Percentiles rank a stretch among this genome's conserved stretches.
Evolutionary conservation across 305 asterid genomes (phyloP).

Genomic region (Fraxinus baroniana): DNA sequence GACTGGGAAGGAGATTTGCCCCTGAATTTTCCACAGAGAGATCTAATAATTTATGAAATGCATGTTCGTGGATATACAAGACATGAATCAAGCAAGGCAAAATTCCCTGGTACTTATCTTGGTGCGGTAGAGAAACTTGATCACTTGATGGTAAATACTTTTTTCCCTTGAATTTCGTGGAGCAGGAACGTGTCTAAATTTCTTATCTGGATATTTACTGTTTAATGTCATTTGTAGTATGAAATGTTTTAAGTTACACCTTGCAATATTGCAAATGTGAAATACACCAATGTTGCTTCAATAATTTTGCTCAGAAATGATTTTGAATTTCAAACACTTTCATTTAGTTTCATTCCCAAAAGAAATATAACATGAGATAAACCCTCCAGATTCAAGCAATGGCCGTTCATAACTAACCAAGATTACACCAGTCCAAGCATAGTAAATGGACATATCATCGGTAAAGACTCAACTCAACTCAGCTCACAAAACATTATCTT

Average conservation of each 20-base stretch:
- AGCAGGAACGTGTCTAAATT: slow-evolving; percentile 1
- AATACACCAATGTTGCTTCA: neutral
- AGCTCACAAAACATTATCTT: neutral
- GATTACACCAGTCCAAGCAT: neutral
- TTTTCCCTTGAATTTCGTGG: slow-evolving; percentile 19
- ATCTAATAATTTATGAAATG: slow-evolving; percentile 83
- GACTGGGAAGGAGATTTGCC: slow-evolving; percentile 99
- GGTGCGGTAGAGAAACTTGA: slow-evolving; percentile 94
- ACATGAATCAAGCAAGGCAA: slow-evolving; percentile 76
- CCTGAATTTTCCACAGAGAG: slow-evolving; percentile 64
- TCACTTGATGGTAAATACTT: slow-evolving; percentile 65
- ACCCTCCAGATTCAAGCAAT: neutral
- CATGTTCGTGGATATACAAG: slow-evolving; percentile 95
- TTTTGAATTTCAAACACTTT: neutral
- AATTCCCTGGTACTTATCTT: slow-evolving; percentile 80
- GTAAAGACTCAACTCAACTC: neutral
- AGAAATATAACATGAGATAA: neutral
- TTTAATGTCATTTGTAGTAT: neutral
- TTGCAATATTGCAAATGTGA: neutral
- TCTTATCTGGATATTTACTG: slow-evolving; percentile 4
- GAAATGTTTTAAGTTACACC: neutral
- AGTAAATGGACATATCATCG: neutral
- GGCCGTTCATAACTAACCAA: neutral
- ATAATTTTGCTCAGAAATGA: neutral
- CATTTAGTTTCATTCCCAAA: neutral